Evolutionary conservation across 805 yeast genomes (phyloP), one percentile per base, ranked within the genome.

Genomic region (Lipomyces spencermartinsiae): DNA sequence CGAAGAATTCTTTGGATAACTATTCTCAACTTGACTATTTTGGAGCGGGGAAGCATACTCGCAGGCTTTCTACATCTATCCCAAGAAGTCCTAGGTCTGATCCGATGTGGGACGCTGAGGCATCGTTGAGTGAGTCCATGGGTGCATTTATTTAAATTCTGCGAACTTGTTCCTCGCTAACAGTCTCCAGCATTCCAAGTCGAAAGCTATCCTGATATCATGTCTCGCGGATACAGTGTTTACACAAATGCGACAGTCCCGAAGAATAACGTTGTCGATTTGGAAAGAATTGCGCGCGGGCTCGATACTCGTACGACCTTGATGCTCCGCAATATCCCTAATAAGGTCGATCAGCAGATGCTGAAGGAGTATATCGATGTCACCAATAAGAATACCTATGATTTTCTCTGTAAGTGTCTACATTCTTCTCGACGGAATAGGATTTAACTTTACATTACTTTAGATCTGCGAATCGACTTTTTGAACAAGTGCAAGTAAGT

Each of bases 271-370:
- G 75, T 74, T 53, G 82, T 83, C 31, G 80, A 83, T 67, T 75
- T 84, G 29, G 75, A 72, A 4, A 76, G 78, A n/a, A 83, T 84
- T 59, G 75, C 77, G 14, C 62, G 71, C 3, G 86, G 86, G 0
- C 67, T 71, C 46, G 87, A 85, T 68, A 76, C 77, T 49, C 77
- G 88, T 51, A 82, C 81, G 9, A 85, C 88, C 0, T 73, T 85
- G 53, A 84, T 85, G 88, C 79, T 85, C 43, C 80, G 86, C 63
- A 85, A 85, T 67, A 84, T 85, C 57, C 88, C 88, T 37, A 85
- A 85, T 74, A 84, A 83, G 72, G 79, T 84, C 37, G 81, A 77
- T 58, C 85, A 83, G 69, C 76, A 79, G 43, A 80, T 81, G 71
- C 78, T 85, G 54, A 83, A 85, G 69, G 79, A 78, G 37, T 81